Conservation (phyloP, 495 filamentous ascomycete genomes). For the Xylaria venustula region DNA sequence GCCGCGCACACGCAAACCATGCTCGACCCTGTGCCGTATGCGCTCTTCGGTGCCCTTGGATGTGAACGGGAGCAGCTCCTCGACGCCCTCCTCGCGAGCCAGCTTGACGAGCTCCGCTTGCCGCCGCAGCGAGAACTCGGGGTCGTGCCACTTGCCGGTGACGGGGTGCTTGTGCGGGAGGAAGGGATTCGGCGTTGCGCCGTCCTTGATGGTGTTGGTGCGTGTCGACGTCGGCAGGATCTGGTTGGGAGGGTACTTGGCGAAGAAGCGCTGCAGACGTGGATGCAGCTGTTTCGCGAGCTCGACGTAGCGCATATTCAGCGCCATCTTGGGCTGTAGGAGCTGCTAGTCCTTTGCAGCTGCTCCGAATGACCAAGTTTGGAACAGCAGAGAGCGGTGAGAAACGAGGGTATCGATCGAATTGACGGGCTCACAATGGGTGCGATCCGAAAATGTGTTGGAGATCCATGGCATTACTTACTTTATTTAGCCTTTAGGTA, state of each 20-base stretch:
- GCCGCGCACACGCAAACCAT: constrained; percentile 78
- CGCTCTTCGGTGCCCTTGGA: constrained; percentile 72
- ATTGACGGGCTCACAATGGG: not conserved
- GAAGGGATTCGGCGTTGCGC: constrained; percentile 69
- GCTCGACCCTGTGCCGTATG: constrained; percentile 62
- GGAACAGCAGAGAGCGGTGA: not conserved
- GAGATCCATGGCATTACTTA: too few relatives aligned
- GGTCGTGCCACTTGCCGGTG: constrained; percentile 76
- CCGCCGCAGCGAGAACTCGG: constrained; percentile 74
- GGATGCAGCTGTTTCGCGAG: constrained; percentile 68
- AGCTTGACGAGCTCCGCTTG: constrained; percentile 93
- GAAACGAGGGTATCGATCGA: not conserved
- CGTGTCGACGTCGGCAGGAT: constrained; percentile 42
- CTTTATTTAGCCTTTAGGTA: too few relatives aligned
- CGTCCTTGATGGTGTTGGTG: constrained; percentile 39
- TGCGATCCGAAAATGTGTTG: not conserved
- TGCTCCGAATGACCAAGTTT: not conserved
- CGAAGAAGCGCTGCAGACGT: constrained; percentile 83
- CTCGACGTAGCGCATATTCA: constrained; percentile 48
- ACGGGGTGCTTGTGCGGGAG: constrained; percentile 63
- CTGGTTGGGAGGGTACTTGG: constrained; percentile 72
- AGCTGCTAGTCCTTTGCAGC: not conserved
- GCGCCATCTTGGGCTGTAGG: constrained; percentile 3
- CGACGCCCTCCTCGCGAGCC: constrained; percentile 75
- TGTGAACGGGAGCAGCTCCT: constrained; percentile 75